Base-by-base conservation (phyloP, 257 asterid species). In the Penstemon eatonii region DNA sequence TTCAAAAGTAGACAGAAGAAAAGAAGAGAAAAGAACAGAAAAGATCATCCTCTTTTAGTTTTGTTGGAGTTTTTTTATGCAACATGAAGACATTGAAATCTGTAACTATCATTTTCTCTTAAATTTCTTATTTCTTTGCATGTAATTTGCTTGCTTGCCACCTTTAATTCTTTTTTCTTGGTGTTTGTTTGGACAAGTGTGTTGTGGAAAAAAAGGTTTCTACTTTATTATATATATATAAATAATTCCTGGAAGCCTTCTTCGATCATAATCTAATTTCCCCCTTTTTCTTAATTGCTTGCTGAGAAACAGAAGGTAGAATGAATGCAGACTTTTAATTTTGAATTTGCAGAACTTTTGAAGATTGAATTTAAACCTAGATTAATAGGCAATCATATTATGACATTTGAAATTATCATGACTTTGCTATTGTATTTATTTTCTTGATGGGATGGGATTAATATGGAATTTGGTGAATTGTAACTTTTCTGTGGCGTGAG, bases 31-130 rank as follows among this genome's bases (percentile, higher is more conserved):
- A 18, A 65, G 43, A 36, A 25, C 8, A 53, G 79, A 76, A 42
- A 52, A 57, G 70, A 25, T 0, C 46, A 7, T 43, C 47, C 47
- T 50, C 49, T 73, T 66, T 52, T 50, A 36, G 18, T 42, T 40
- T 7, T 50, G 38, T 7, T 50, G 38, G 5, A 19, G 46, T 25
- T 8, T 38, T 45, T n/a, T 75, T 64, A 70, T 77, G 78, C 79
- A 45, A 55, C 57, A 85, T 78, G 89, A 79, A 70, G 76, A 64
- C 75, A 19, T 84, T 40, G 64, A 70, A 78, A 52, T 60, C 67
- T 68, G 89, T 84, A 79, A 73, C 68, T 74, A 4, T 37, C 49
- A 67, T 53, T 70, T 9, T 74, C 73, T 70, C 25, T 54, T 74
- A 46, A 33, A 13, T 67, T 9, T 64, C 66, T 43, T 11, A 15